Evolutionary conservation across 306 rosid species (phyloP), one percentile per base, ranked within the genome.

Genomic region (Quercus berberidifolia): DNA sequence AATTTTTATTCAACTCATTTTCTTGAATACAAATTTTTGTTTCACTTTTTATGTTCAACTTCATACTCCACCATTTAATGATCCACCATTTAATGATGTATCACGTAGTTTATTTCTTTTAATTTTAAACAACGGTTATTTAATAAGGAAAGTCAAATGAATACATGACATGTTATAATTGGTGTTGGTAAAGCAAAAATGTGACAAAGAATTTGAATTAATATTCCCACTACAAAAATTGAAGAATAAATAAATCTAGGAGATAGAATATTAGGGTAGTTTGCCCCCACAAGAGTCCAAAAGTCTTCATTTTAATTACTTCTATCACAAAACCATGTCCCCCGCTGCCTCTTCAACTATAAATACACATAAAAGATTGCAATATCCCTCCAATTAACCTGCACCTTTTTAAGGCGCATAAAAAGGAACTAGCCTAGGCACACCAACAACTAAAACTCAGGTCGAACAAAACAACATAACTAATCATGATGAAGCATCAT

Each of bases 401-500:
- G 69, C 38, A 23, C 12, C 43, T 38, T 75, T 49, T 75, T 41
- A 1, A 60, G 14, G 25, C 33, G 25, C 25, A 35, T 18, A 10
- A 35, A 3, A 67, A 67, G 72, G 52, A 33, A 13, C 54, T 49
- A 12, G 54, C 54, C 5, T 41, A 41, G 72, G 17, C 52, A 67
- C 23, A 55, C 30, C 76, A 56, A 55, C 67, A 30, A 19, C 25
- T 57, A n/a, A 23, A 58, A 79, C 49, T 63, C 10, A 21, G 75
- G 74, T 74, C 71, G 19, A 41, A 68, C 55, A 17, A 64, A 56
- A 49, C 51, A 2, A 31, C 57, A n/a, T 41, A 2, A 12, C 5
- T 49, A 49, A 49, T 49, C 4, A 80, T 76, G 93, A 79, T 41
- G 46, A 41, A 41, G 46, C 46, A 78, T 49, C 78, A 74, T 20